Evolutionary conservation across 108 stramenopile genomes (phyloP).

Genomic region (Epithemia pelagica): DNA sequence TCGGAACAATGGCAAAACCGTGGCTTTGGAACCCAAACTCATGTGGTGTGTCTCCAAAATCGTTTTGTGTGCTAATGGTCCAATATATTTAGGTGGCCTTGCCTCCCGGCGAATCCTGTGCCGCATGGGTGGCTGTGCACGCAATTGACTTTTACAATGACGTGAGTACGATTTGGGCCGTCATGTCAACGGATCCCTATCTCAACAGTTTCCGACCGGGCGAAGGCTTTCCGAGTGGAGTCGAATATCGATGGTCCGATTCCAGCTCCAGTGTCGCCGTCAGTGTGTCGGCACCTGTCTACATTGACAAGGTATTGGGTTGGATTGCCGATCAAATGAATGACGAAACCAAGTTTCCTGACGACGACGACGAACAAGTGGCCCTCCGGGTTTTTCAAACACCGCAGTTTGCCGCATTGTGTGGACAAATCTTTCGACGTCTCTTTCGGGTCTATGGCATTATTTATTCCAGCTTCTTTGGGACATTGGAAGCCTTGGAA

Average conservation of each 20-base stretch:
- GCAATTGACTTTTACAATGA: slow-evolving; percentile 92
- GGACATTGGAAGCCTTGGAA: slow-evolving; percentile 81
- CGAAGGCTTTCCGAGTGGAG: slow-evolving; percentile 86
- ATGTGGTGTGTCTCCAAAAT: no score
- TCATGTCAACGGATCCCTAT: slow-evolving; percentile 85
- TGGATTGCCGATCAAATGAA: slow-evolving; percentile 90
- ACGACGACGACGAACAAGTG: slow-evolving; percentile 84
- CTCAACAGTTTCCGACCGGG: slow-evolving; percentile 79
- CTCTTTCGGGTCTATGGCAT: slow-evolving; percentile 91
- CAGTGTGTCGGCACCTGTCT: slow-evolving; percentile 75
- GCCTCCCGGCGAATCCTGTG: slow-evolving; percentile 86
- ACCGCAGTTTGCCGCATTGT: slow-evolving; percentile 80
- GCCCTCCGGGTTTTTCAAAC: slow-evolving; percentile 81
- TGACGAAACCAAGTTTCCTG: slow-evolving; percentile 84
- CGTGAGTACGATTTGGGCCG: slow-evolving; percentile 83
- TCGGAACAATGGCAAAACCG: not conserved
- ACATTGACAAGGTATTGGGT: slow-evolving; percentile 79
- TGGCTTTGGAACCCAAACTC: no score
- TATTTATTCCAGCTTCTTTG: slow-evolving; percentile 82
- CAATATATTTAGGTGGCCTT: slow-evolving; percentile 53
- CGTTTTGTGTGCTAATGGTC: no score
- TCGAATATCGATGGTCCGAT: slow-evolving; percentile 84
- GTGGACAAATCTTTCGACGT: slow-evolving; percentile 81
- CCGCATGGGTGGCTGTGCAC: slow-evolving; percentile 89
- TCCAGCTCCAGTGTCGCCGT: slow-evolving; percentile 47